These are phyloP conservation scores for Metschnikowia similis DNA, from an alignment of 805 yeast species.

Conservation along the genomic window DNA sequence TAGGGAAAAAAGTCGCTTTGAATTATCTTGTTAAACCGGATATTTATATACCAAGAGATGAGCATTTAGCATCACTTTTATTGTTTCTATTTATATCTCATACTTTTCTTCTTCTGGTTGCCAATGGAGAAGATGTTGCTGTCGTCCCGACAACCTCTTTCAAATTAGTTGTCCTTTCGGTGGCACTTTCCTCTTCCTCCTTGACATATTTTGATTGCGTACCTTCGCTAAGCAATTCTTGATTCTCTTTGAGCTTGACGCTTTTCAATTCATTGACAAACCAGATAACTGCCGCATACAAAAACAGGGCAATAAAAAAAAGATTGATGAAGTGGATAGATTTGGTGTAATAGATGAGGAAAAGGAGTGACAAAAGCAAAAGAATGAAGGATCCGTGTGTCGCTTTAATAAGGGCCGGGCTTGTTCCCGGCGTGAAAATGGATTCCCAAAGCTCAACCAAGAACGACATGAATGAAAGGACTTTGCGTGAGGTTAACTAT, in stretches of 20 bases:
- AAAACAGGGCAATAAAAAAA: constrained; percentile 51
- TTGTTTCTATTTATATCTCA: neutral
- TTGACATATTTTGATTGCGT: neutral
- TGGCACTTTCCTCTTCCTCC: neutral
- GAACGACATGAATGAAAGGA: constrained; percentile 31
- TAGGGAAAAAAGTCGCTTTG: neutral
- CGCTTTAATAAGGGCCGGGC: constrained; percentile 84
- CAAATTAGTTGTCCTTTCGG: neutral
- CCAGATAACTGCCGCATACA: constrained; percentile 87
- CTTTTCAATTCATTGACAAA: constrained; percentile 64
- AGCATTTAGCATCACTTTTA: neutral
- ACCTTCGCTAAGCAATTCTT: constrained; percentile 32
- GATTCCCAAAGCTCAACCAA: constrained; percentile 80
- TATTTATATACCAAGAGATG: neutral
- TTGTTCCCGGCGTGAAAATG: constrained; percentile 86
- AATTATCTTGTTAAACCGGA: neutral
- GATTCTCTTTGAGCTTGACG: constrained; percentile 44
- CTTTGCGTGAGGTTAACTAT: neutral
- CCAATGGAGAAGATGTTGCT: neutral
- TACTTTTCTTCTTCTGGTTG: constrained; percentile 14
- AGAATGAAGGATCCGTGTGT: constrained; percentile 79
- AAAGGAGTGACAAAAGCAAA: constrained; percentile 51
- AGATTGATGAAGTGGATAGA: constrained; percentile 64
- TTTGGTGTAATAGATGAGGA: constrained; percentile 56
- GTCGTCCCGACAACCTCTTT: neutral